Evolutionary conservation across 768 basidiomycete genomes (phyloP), one percentile per base, ranked within the genome.

Genomic region (Mycena sanguinolenta): DNA sequence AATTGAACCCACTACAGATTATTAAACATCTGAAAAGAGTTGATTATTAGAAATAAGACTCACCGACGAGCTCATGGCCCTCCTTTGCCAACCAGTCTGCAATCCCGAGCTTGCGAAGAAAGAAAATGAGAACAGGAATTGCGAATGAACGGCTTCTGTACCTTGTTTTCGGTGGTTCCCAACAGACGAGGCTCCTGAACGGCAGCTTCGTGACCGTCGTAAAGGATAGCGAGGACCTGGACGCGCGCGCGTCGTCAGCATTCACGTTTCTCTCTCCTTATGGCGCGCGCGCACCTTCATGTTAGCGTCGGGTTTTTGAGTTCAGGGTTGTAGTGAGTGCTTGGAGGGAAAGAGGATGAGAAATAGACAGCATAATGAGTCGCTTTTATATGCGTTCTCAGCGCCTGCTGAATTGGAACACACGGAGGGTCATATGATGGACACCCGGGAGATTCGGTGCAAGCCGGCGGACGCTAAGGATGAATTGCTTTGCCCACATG

Each of bases 131-230:
- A 50, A 36, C 12, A 44, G 8, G 21, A 50, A 63, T 3, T 32
- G 23, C 55, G n/a, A 30, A 39, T 3, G 28, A 19, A 23, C 21
- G 21, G 61, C 28, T 10, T 34, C 32, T 27, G 32, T 75, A 90
- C 92, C 85, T 90, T 84, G 82, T 95, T 96, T 81, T 96, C 92
- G 66, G 89, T 85, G 23, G 94, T 93, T 59, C 94, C 94, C 27
- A 95, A 85, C 28, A 95, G 89, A 79, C 92, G 90, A 46, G 91
- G 87, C 79, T 95, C 92, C 74, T 91, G 82, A 72, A 81, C 72
- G 67, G 93, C 92, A 67, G 91, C 89, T 69, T 88, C 75, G 76
- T 84, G 86, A 76, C 93, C 93, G 71, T 86, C 84, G 82, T 93
- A 94, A 57, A 94, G 86, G 75, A 94, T 90, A 77, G 91, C 91